Evolutionary conservation across 441 rosid genomes (phyloP).

Genomic region (Syzygium malaccense): DNA sequence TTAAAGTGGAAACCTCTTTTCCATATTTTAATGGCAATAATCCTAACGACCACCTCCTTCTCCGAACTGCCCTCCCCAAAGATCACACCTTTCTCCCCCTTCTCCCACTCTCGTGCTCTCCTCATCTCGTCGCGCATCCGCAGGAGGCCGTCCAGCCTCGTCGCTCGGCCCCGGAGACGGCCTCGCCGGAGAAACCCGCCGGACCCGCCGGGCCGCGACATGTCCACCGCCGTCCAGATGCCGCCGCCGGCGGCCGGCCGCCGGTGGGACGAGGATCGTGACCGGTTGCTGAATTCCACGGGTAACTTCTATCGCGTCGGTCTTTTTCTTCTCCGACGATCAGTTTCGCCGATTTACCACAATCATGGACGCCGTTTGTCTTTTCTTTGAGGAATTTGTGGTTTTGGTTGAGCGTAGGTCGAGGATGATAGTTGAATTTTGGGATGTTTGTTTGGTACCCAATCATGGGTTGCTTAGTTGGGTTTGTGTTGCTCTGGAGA

Average conservation of each 20-base stretch:
- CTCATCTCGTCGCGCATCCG: constrained; percentile 3
- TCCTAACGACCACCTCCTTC: constrained; percentile 12
- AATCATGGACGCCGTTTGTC: neutral
- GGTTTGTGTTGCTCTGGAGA: neutral
- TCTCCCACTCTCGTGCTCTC: neutral
- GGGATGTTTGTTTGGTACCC: neutral
- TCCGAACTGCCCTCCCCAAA: constrained; percentile 30
- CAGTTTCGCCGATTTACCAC: neutral
- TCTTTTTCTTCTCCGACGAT: neutral
- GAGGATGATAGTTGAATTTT: neutral
- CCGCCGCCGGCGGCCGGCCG: constrained; percentile 31
- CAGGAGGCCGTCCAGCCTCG: constrained; percentile 4
- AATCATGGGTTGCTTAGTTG: neutral
- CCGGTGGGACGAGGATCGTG: constrained; percentile 38
- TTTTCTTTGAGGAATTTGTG: neutral
- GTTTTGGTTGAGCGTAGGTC: neutral
- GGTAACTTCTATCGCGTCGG: constrained; percentile 17
- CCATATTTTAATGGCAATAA: neutral
- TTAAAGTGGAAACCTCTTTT: neutral
- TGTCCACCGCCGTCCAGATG: constrained; percentile 26
- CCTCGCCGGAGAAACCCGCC: constrained; percentile 21
- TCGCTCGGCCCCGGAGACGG: constrained; percentile 21
- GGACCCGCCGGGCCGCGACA: constrained; percentile 5
- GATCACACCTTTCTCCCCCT: neutral
- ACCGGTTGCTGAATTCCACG: constrained; percentile 30